Evolutionary conservation across 192 early-diverging fungal genomes (phyloP).

Genomic region (Rhizoclosmatium sp.): DNA sequence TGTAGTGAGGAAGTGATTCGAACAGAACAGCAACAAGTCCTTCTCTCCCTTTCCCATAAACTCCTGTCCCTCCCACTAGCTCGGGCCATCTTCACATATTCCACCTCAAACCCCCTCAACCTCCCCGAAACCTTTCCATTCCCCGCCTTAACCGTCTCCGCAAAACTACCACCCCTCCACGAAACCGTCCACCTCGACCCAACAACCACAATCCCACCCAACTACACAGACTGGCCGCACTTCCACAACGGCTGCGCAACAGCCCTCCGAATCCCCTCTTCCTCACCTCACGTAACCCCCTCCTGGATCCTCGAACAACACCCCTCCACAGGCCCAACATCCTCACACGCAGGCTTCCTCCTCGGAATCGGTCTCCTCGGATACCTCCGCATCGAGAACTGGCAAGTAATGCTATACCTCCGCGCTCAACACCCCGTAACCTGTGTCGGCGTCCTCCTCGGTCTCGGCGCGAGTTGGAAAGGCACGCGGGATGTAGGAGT

Average conservation of each 20-base stretch:
- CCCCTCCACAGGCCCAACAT: conserved; percentile 46
- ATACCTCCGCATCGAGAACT: conserved; percentile 67
- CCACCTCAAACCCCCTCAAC: conserved; percentile 55
- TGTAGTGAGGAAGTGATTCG: conserved; percentile 46
- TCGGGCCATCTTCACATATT: conserved; percentile 73
- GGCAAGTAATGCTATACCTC: conserved; percentile 73
- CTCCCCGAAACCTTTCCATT: conserved; percentile 67
- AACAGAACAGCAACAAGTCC: conserved; percentile 57
- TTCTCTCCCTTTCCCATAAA: conserved; percentile 53
- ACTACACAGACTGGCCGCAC: conserved; percentile 76
- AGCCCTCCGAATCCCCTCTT: conserved; percentile 71
- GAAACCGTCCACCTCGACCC: conserved; percentile 63
- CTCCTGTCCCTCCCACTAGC: conserved; percentile 74
- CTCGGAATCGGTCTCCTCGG: conserved; percentile 84
- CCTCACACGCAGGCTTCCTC: conserved; percentile 79
- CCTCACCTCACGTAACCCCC: conserved; percentile 61
- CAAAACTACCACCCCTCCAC: conserved; percentile 71
- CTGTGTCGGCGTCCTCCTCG: conserved; percentile 78
- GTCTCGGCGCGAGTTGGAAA: conserved; percentile 72
- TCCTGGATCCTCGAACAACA: conserved; percentile 86
- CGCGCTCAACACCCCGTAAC: conserved; percentile 72
- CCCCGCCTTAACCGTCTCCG: conserved; percentile 61
- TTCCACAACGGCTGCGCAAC: conserved; percentile 90
- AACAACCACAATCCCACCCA: conserved; percentile 40
- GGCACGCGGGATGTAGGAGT: conserved; percentile 71